Evolutionary conservation across 2,329 filamentous ascomycete genomes (phyloP).

Genomic region (Chaetomium sp.): DNA sequence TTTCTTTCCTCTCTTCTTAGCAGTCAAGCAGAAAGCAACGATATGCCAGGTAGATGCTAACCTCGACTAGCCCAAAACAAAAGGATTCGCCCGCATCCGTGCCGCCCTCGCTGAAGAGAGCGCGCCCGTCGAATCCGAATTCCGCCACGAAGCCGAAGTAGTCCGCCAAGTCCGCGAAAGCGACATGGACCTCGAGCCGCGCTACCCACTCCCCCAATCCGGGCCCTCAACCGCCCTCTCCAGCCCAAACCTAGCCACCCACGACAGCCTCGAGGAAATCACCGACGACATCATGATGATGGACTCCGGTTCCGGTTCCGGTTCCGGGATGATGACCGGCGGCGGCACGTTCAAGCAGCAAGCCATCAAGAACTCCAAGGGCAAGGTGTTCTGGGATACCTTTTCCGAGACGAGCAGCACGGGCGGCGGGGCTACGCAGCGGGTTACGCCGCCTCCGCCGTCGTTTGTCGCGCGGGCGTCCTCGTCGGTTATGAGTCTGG

Average conservation of each 20-base stretch:
- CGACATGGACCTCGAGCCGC: constrained; percentile 58
- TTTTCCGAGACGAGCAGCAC: constrained; percentile 60
- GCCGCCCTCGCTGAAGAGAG: constrained; percentile 85
- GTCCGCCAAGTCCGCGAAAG: constrained; percentile 91
- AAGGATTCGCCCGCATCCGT: constrained; percentile 87
- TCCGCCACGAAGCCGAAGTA: constrained; percentile 86
- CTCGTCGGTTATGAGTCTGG: constrained; percentile 54
- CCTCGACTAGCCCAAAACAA: constrained; percentile 90
- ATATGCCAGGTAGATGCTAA: not conserved
- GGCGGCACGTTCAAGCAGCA: constrained; percentile 67
- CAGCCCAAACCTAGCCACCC: constrained; percentile 60
- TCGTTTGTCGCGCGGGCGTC: constrained; percentile 53
- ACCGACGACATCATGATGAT: constrained; percentile 64
- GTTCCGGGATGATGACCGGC: constrained; percentile 6
- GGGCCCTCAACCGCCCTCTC: constrained; percentile 55
- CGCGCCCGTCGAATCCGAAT: constrained; percentile 80
- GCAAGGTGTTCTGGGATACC: constrained; percentile 69
- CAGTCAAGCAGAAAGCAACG: too few relatives aligned
- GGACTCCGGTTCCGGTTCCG: constrained; percentile 32
- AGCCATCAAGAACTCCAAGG: constrained; percentile 63
- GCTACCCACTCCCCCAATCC: constrained; percentile 37
- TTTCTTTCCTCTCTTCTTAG: not conserved
- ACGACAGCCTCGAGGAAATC: constrained; percentile 61
- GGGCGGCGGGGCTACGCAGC: constrained; percentile 27
- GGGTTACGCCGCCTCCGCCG: constrained; percentile 55